Evolutionary conservation across 1,284 basidiomycete species (phyloP).

Genomic region (Fomitopsis betulina): DNA sequence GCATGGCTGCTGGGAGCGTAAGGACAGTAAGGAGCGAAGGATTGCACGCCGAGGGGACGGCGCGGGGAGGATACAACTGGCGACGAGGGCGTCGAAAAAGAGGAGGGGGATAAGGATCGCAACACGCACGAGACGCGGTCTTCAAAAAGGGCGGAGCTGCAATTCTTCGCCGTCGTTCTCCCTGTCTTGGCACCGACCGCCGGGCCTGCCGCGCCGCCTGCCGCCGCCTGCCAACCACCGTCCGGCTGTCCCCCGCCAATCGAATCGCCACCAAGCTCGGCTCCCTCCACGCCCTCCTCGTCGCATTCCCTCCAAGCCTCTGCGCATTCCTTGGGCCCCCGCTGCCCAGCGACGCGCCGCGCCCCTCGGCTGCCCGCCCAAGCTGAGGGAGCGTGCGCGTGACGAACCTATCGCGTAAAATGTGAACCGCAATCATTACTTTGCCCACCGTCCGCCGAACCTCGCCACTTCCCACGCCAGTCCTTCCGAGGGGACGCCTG

Average conservation of each 20-base stretch:
- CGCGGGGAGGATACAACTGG: not conserved
- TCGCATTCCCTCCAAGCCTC: not conserved
- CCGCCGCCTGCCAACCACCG: not conserved
- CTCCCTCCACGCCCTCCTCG: not conserved
- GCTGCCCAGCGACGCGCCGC: not conserved
- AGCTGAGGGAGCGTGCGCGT: too few species aligned
- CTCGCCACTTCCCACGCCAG: not conserved
- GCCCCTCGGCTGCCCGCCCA: too few species aligned
- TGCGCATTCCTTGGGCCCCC: not conserved
- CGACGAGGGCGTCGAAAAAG: not conserved
- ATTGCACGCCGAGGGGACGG: conserved; percentile 9
- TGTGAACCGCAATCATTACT: not conserved
- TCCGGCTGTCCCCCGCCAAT: not conserved
- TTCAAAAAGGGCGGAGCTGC: conserved; percentile 6
- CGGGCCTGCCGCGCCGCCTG: not conserved
- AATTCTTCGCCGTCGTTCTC: not conserved
- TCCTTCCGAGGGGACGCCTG: not conserved
- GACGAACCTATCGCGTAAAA: too few species aligned
- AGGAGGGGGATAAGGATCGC: conserved; percentile 1
- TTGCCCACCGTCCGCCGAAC: not conserved
- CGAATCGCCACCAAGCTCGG: too few species aligned
- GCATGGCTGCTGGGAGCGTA: conserved; percentile 28
- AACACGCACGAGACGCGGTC: not conserved
- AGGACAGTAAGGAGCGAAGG: conserved; percentile 11
- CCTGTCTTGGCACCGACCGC: conserved; percentile 3